Conservation (phyloP, 1,284 basidiomycete species). For the Golubevia sp. region DNA sequence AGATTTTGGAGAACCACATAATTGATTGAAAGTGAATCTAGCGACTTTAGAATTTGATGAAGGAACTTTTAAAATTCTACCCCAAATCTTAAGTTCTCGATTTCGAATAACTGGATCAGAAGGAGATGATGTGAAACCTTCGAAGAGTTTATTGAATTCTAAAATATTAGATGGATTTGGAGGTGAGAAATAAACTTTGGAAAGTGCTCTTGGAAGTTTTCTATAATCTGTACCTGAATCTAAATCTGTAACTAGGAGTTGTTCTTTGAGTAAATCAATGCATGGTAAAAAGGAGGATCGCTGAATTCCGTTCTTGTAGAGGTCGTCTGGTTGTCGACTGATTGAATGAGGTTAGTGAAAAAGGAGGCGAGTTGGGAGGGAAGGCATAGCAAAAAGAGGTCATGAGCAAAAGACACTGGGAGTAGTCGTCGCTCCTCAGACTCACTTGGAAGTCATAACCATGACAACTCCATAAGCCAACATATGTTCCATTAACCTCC, state of each 20-base stretch:
- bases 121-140: conserved; percentile 70
- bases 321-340: conserved; percentile 93
- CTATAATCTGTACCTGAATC: conserved; percentile 85
- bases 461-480: conserved; percentile 87
- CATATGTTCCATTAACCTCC: conserved; percentile 82
- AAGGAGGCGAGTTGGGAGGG: neutral
- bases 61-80: conserved; percentile 78
- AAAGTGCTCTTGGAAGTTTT: conserved; percentile 64
- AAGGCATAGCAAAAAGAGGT: neutral
- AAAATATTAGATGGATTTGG: conserved; percentile 70
- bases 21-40: conserved; percentile 81
- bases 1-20: conserved; percentile 86
- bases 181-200: conserved; percentile 88
- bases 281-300: conserved; percentile 93
- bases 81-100: conserved; percentile 82
- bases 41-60: conserved; percentile 69
- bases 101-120: conserved; percentile 70
- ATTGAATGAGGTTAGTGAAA: neutral
- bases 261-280: conserved; percentile 87
- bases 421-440: no score
- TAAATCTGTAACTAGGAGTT: conserved; percentile 84
- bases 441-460: conserved; percentile 95
- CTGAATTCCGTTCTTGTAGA: conserved; percentile 99
- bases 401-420: neutral
- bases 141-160: conserved; percentile 82